These are phyloP conservation scores for Lactifluus hygrophoroides DNA, from an alignment of 768 basidiomycete species.

Conservation along the genomic window DNA sequence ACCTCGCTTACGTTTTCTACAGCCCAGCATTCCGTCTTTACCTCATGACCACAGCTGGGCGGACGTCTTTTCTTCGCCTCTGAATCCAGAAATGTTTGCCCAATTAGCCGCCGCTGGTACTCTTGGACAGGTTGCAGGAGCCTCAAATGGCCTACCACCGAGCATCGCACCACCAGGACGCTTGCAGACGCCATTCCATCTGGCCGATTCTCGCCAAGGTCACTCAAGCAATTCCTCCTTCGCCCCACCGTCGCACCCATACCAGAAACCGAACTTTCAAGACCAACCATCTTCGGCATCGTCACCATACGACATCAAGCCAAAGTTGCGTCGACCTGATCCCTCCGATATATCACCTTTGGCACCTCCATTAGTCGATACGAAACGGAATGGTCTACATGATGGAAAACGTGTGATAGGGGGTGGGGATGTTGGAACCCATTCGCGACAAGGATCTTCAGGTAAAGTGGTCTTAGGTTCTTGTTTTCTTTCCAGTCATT, in stretches of 20 bases:
- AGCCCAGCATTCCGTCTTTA: conserved; percentile 22
- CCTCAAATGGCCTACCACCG: conserved; percentile 36
- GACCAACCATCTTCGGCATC: background rate
- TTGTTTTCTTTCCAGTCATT: background rate
- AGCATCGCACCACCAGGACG: conserved; percentile 22
- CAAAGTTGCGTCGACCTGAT: background rate
- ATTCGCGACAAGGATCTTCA: conserved; percentile 14
- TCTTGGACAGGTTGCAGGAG: conserved; percentile 33
- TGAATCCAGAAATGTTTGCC: conserved; percentile 53
- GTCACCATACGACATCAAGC: background rate
- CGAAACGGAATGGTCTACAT: background rate
- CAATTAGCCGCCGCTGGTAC: conserved; percentile 54
- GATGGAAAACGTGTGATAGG: background rate
- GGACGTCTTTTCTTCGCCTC: conserved; percentile 50
- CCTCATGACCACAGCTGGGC: conserved; percentile 41
- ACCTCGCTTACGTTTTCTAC: conserved; percentile 17
- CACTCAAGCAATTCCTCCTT: background rate
- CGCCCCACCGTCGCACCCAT: background rate
- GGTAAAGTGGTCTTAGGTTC: background rate
- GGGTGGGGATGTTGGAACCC: background rate
- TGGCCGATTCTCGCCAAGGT: background rate
- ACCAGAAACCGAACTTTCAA: background rate
- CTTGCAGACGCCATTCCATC: background rate
- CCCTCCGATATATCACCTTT: background rate
- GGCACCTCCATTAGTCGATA: background rate